Evolutionary conservation across 495 filamentous ascomycete genomes (phyloP), one percentile per base, ranked within the genome.

Genomic region (Pyrenopolyporus hunteri): DNA sequence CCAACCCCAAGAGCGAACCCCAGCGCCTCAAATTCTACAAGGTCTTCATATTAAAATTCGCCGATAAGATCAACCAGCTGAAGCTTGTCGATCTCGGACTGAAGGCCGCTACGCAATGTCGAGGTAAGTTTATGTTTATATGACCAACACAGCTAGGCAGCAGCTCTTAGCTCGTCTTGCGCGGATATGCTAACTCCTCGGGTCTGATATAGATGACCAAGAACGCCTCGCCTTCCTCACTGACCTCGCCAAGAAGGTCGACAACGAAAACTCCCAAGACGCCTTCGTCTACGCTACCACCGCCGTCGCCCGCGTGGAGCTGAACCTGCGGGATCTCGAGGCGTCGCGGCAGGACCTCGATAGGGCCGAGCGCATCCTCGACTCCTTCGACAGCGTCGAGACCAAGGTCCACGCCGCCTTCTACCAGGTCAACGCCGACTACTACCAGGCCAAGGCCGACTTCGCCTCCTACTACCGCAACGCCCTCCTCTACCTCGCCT

Each of bases 41-140:
- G 75, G 87, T 84, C 68, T 99, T 99, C 80, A 89, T 99, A 73
- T 84, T 92, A 72, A 93, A 88, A 76, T 99, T 99, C 71, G 89
- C 91, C 54, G 91, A 96, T 66, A 96, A 94, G 83, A 97, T 98
- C 82, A 99, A 98, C 79, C 92, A 97, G 78, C 85, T 98, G 36
- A 96, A 96, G 82, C 89, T 98, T 52, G 95, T 98, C 63, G 84
- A 87, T 56, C 78, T 99, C 48, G 95, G 92, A 4, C 81, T 98
- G 70, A 86, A 87, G 73, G 89, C 94, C 20, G 89, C 91, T 37
- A 83, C 88, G 63, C 88, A 96, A 81, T 96, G 90, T 77, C 84
- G 79, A 83, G 89, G 94, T 97, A 67, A 69, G 64, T 33, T 48
- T 60, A 2, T 19, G 16, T 33, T 50, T 59, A 4, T 13, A 23